Evolutionary conservation across 2,329 filamentous ascomycete species (phyloP).

Genomic region (Emydomyces testavorans): DNA sequence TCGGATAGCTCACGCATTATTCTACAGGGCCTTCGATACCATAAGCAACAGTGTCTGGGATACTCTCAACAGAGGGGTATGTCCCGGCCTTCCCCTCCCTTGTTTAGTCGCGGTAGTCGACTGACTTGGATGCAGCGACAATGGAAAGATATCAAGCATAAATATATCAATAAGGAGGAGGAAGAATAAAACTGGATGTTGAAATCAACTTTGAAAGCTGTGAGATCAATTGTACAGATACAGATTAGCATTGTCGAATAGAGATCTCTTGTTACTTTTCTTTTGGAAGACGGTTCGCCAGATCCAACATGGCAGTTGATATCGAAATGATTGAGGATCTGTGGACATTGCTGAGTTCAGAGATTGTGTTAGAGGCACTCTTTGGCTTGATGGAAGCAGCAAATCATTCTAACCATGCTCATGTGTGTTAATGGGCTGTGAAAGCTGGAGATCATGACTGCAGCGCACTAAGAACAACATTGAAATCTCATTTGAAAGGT

Average conservation of each 20-base stretch:
- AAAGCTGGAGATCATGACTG: too few species aligned
- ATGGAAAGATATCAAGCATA: slow-evolving; percentile 98
- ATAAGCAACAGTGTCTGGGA: slow-evolving; percentile 83
- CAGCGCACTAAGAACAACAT: too few species aligned
- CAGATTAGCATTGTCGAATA: slow-evolving; percentile 9
- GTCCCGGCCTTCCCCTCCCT: slow-evolving; percentile 30
- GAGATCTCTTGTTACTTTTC: slow-evolving; percentile 4
- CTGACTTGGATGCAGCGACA: slow-evolving; percentile 55
- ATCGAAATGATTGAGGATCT: not conserved
- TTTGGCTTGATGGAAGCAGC: too few species aligned
- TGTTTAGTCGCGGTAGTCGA: slow-evolving; percentile 12
- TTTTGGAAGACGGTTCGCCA: not conserved
- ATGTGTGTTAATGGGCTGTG: too few species aligned
- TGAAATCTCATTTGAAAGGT: too few species aligned
- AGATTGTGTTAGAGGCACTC: too few species aligned
- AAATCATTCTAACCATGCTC: too few species aligned
- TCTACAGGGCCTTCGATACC: slow-evolving; percentile 64
- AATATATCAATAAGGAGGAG: slow-evolving; percentile 63
- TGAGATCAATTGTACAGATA: slow-evolving; percentile 10
- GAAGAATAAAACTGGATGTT: slow-evolving; percentile 30
- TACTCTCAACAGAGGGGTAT: slow-evolving; percentile 77
- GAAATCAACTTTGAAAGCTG: not conserved
- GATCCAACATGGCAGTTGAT: not conserved
- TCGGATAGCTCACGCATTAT: slow-evolving; percentile 9
- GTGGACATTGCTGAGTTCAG: not conserved